phyloP scores from a whole-genome alignment of 2,329 filamentous ascomycete species.

The Myriangium duriaei region DNA sequence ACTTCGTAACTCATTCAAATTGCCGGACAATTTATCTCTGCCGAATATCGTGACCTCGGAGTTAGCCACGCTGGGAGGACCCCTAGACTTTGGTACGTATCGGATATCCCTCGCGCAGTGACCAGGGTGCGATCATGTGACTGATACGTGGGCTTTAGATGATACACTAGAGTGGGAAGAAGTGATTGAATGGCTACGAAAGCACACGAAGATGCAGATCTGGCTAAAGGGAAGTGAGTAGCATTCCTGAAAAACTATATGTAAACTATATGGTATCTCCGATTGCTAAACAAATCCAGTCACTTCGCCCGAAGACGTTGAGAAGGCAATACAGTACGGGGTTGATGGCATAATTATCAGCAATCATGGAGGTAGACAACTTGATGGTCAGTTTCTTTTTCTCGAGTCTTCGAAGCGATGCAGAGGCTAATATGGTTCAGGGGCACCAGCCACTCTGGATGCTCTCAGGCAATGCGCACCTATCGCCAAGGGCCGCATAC shows the following conservation, averaged over 20 bases:
- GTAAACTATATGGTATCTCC: too few species aligned
- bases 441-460: constrained; percentile 37
- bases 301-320: constrained; percentile 29
- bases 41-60: constrained; percentile 19
- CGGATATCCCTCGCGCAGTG: too few species aligned
- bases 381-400: constrained; percentile 36
- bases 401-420: too few species aligned
- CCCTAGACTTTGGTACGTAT: too few species aligned
- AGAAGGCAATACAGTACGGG: constrained; percentile 31
- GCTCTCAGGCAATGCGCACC: constrained; percentile 22
- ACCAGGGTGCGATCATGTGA: too few species aligned
- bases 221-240: constrained; percentile 38
- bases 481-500: constrained; percentile 26
- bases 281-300: too few species aligned
- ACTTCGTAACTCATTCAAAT: constrained; percentile 38
- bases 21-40: constrained; percentile 18
- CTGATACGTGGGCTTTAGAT: too few species aligned
- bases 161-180: too few species aligned
- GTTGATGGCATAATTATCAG: constrained; percentile 37
- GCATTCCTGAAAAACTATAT: too few species aligned
- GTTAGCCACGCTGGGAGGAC: too few species aligned
- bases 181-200: constrained; percentile 36
- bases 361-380: constrained; percentile 40
- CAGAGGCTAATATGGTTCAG: too few species aligned
- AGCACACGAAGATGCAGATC: constrained; percentile 34